Base-by-base conservation (phyloP, 139 green algal genomes). In the Chlamydomonas sphaeroides region DNA sequence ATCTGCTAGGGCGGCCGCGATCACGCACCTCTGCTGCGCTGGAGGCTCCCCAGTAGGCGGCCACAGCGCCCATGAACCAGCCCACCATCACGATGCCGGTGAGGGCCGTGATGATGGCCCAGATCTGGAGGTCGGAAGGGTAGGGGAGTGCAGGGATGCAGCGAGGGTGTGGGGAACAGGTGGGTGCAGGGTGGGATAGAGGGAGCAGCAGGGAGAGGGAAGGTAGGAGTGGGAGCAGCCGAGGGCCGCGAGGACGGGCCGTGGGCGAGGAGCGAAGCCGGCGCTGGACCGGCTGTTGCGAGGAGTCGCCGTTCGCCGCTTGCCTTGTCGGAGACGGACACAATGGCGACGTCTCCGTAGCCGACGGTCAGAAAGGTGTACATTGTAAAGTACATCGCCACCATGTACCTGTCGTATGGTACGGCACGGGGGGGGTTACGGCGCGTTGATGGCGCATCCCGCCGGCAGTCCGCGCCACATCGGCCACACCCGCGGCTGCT, bases 361-460 rank as follows among this genome's bases (percentile, higher is more conserved):
- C 86, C 86, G 1, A 90, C 83, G 4, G 86, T 90, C 6, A 80
- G 73, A 62, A 90, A 78, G 38, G 86, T 90, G 68, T 74, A 84
- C 76, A 90, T 85, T 17, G 82, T 67, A 71, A 83, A 90, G 38
- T 90, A 90, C 73, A 90, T 35, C n/a, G 86, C 41, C 25, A 68
- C 41, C 4, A 85, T 76, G 84, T 90, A 90, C 48, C 72, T 86
- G 78, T 39, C 26, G 53, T n/a, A n/a, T n/a, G n/a, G n/a, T n/a
- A n/a, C n/a, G n/a, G n/a, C n/a, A n/a, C n/a, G n/a, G n/a, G n/a
- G n/a, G n/a, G n/a, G n/a, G n/a, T n/a, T n/a, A n/a, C n/a, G n/a
- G n/a, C n/a, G n/a, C n/a, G n/a, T n/a, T n/a, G n/a, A n/a, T n/a
- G n/a, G n/a, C n/a, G n/a, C n/a, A n/a, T n/a, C n/a, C n/a, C n/a